Evolutionary conservation across 1,284 basidiomycete species (phyloP), one percentile per base, ranked within the genome.

Genomic region (Heliocybe sulcata): DNA sequence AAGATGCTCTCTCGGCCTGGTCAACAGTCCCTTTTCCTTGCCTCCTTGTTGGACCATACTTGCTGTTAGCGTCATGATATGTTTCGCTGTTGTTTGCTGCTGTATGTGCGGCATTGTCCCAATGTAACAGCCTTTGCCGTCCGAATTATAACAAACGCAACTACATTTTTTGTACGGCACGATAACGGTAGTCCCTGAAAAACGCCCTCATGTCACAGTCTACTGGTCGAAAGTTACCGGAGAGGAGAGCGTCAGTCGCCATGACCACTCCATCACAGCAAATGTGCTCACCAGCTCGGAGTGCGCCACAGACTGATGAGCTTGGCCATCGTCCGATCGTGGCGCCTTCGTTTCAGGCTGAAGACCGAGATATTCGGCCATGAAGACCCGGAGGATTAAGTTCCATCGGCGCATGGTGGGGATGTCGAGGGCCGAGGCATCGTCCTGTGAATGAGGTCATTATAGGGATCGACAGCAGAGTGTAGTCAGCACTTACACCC

Each of bases 381-480:
- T 80, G 63, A 97, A 94, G 0, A 97, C 81, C 26, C 96, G 81
- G 54, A 98, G 68, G 45, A 99, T 80, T 53, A 94, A 75, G 63
- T 90, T 90, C 97, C 97, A 98, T 27, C 90, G 80, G 49, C 87
- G 80, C 77, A 98, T 82, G 0, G 94, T 95, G 0, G 89, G 79
- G 49, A 93, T 74, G 65, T 98, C 89, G 23, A 99, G 75, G 0
- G 91, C 94, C 14, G 82, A 79, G 1, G 84, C 90, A 69, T 99
- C 89, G 71, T 99, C 97, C 90, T 94, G 51, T 20, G 19, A 35
- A 35, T 31, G 51, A 47, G 12, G n/a, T 6, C 35, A n/a, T 9
- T 61, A 50, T 10, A 26, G 29, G 51, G 25, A 19, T 20, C 52
- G 49, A 51, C 16, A 42, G 47, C 20, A 23, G 42, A 50, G 35